A percentile compares a stretch with the other conserved stretches of the same genome.
These are phyloP conservation scores for Sporisorium iseilematis-ciliati DNA, from an alignment of 1,284 basidiomycete genomes.

Conservation along the genomic window DNA sequence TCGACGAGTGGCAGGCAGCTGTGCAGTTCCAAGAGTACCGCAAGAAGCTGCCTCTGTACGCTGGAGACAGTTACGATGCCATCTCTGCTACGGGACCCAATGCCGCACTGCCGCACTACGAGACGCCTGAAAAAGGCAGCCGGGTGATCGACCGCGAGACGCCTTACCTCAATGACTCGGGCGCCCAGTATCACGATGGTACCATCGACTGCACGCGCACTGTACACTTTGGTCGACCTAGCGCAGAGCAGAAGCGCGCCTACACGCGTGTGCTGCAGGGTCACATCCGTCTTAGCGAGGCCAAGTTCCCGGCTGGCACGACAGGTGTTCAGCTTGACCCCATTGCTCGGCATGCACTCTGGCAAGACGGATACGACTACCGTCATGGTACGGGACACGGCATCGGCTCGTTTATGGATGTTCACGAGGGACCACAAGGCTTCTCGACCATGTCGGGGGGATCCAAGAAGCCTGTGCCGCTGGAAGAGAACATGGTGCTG, in stretches of 20 bases:
- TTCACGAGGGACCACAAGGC: slow-evolving; percentile 65
- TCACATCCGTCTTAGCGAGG: slow-evolving; percentile 57
- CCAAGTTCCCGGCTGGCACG: slow-evolving; percentile 62
- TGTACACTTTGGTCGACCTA: slow-evolving; percentile 65
- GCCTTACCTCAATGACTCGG: slow-evolving; percentile 66
- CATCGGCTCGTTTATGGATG: slow-evolving; percentile 61
- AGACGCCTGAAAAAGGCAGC: slow-evolving; percentile 59
- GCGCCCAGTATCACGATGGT: slow-evolving; percentile 65
- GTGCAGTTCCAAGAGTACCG: slow-evolving; percentile 49
- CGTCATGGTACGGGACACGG: slow-evolving; percentile 66
- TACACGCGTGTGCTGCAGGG: slow-evolving; percentile 66
- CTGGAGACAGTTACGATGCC: slow-evolving; percentile 66
- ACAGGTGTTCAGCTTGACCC: slow-evolving; percentile 62
- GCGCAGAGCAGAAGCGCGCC: slow-evolving; percentile 61
- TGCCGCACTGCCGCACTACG: slow-evolving; percentile 67
- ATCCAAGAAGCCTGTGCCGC: slow-evolving; percentile 45
- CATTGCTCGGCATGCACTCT: slow-evolving; percentile 60
- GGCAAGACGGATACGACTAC: slow-evolving; percentile 62
- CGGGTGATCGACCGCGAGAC: slow-evolving; percentile 58
- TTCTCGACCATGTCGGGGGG: slow-evolving; percentile 59
- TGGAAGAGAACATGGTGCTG: slow-evolving; percentile 58
- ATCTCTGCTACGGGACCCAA: slow-evolving; percentile 64
- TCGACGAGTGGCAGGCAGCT: slow-evolving; percentile 62
- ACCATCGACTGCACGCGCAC: slow-evolving; percentile 68
- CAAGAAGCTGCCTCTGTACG: slow-evolving; percentile 49